Percentiles rank a stretch among this genome's conserved stretches.
These are phyloP conservation scores for Ophiocordyceps camponoti-rufipedis DNA, from an alignment of 2,329 filamentous ascomycete species.

Conservation along the genomic window DNA sequence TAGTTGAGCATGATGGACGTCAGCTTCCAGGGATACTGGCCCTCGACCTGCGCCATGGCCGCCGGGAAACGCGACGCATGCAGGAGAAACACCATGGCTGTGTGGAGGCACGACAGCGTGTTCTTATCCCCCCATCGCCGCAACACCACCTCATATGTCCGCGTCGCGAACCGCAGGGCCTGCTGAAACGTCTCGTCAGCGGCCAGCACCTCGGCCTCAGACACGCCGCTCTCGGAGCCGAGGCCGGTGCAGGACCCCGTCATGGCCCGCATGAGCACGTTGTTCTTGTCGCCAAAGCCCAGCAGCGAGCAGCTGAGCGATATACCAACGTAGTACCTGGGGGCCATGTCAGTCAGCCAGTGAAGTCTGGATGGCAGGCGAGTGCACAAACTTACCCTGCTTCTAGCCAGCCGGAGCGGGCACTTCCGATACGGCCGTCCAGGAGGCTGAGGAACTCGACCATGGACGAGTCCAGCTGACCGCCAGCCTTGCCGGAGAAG, in stretches of 20 bases:
- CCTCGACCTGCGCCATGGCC: slow-evolving; percentile 25
- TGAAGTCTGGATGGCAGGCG: slow-evolving; percentile 1
- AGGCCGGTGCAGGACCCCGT: slow-evolving; percentile 9
- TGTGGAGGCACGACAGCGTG: slow-evolving; percentile 43
- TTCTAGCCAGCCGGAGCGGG: slow-evolving; percentile 31
- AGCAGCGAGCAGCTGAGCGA: slow-evolving; percentile 13
- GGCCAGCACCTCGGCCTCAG: slow-evolving; percentile 5
- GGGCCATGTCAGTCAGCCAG: neutral
- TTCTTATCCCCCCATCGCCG: slow-evolving; percentile 36
- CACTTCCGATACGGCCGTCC: slow-evolving; percentile 34
- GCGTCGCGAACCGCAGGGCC: slow-evolving; percentile 21
- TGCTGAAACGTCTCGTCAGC: slow-evolving; percentile 12
- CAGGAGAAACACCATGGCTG: slow-evolving; percentile 39
- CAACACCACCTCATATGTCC: slow-evolving; percentile 28
- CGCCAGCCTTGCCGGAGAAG: slow-evolving; percentile 31
- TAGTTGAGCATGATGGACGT: slow-evolving; percentile 20
- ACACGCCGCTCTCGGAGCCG: slow-evolving; percentile 7
- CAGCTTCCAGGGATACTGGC: slow-evolving; percentile 32
- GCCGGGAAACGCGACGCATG: slow-evolving; percentile 21
- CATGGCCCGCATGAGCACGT: slow-evolving; percentile 24
- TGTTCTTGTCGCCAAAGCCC: slow-evolving; percentile 20
- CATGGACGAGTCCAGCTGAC: slow-evolving; percentile 25
- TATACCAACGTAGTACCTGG: slow-evolving; percentile 16
- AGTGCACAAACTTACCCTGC: slow-evolving; percentile 15
- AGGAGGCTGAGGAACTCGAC: slow-evolving; percentile 33